These are phyloP conservation scores for Grosmannia serpens DNA, from an alignment of 2,329 filamentous ascomycete genomes.

Conservation along the genomic window DNA sequence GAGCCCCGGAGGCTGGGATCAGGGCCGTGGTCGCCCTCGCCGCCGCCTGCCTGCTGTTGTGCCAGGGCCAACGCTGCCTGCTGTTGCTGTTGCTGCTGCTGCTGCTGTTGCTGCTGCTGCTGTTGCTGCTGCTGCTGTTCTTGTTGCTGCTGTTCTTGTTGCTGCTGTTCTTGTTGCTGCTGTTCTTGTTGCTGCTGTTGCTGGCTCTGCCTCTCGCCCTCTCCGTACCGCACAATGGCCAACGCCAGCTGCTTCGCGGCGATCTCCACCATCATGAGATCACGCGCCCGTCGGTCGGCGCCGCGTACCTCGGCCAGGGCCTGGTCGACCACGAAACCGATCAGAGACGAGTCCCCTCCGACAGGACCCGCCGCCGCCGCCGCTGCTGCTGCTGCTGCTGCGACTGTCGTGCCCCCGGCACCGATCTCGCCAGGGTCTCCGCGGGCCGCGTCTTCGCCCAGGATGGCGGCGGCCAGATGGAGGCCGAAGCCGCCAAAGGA, in stretches of 20 bases:
- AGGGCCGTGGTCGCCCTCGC: background rate
- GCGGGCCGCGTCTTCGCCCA: background rate
- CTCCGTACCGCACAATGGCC: slow-evolving; percentile 38
- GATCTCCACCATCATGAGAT: slow-evolving; percentile 40
- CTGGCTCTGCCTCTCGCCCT: slow-evolving; percentile 16
- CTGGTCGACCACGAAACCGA: slow-evolving; percentile 31
- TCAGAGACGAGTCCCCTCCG: slow-evolving; percentile 23
- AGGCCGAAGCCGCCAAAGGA: background rate
- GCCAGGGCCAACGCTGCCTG: background rate
- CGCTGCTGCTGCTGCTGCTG: background rate
- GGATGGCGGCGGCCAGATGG: slow-evolving; percentile 5
- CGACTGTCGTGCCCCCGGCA: background rate
- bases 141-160: background rate
- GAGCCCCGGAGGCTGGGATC: background rate
- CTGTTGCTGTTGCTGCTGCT: background rate
- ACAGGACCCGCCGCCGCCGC: background rate
- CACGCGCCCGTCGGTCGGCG: slow-evolving; percentile 31
- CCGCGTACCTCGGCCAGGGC: slow-evolving; percentile 33
- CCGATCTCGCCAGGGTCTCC: background rate
- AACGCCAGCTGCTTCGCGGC: slow-evolving; percentile 43
- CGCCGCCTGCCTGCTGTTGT: background rate
- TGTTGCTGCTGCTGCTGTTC: background rate
- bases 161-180: background rate
- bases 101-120: background rate
- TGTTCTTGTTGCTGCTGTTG: slow-evolving; percentile 9